Evolutionary conservation across 1,284 basidiomycete genomes (phyloP).

Genomic region (Pyrrhoderma noxium): DNA sequence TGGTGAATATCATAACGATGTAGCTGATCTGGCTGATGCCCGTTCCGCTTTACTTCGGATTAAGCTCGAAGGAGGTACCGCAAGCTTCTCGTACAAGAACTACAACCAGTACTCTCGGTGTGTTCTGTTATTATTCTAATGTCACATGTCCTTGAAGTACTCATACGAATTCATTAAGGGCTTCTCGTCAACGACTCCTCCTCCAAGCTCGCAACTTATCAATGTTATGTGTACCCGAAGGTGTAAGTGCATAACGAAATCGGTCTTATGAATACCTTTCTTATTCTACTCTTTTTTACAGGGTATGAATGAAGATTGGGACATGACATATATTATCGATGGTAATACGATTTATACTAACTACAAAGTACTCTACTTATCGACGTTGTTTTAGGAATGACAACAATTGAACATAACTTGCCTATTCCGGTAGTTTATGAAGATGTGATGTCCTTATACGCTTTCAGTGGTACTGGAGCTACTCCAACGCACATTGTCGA

Average conservation of each 20-base stretch:
- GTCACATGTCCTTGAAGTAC: not conserved
- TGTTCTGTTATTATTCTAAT: conserved; percentile 16
- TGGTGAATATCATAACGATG: conserved; percentile 50
- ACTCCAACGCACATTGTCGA: conserved; percentile 70
- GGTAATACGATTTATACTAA: conserved; percentile 33
- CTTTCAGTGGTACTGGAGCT: conserved; percentile 58
- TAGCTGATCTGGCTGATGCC: conserved; percentile 54
- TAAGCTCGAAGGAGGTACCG: conserved; percentile 62
- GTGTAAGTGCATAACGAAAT: conserved; percentile 34
- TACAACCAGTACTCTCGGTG: conserved; percentile 63
- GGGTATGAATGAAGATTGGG: conserved; percentile 74
- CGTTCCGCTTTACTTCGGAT: conserved; percentile 55
- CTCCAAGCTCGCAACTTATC: conserved; percentile 50
- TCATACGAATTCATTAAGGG: conserved; percentile 31
- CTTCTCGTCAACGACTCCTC: conserved; percentile 61
- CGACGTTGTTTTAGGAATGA: too few relatives aligned
- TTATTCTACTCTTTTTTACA: conserved; percentile 18
- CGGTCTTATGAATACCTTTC: too few relatives aligned
- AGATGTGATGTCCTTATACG: conserved; percentile 56
- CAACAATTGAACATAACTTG: conserved; percentile 65
- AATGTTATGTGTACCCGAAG: conserved; percentile 70
- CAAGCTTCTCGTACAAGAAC: conserved; percentile 68
- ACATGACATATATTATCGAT: conserved; percentile 65
- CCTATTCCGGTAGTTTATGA: conserved; percentile 60
- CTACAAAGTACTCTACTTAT: too few relatives aligned